A percentile compares a stretch with the other conserved stretches of the same genome.
These are phyloP conservation scores for Kernera saxatilis DNA, from an alignment of 345 rosid genomes.

Conservation along the genomic window DNA sequence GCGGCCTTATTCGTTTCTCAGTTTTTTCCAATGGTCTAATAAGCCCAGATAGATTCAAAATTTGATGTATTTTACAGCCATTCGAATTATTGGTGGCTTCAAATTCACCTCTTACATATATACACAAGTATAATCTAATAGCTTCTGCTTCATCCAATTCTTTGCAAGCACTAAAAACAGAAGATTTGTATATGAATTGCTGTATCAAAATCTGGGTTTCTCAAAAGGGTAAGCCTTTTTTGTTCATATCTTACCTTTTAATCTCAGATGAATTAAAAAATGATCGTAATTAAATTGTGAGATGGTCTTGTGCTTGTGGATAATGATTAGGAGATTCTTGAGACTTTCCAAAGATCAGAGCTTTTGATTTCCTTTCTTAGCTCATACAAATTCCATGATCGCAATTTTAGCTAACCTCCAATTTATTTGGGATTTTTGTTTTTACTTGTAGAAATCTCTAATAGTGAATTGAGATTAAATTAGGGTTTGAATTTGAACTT, in stretches of 20 bases:
- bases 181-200: background rate
- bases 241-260: background rate
- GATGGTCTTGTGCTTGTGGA: background rate
- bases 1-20: background rate
- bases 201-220: constrained; percentile 1
- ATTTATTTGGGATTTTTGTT: background rate
- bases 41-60: background rate
- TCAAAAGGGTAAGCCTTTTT: constrained; percentile 11
- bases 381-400: background rate
- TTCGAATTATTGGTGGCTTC: constrained; percentile 60
- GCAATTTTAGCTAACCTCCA: background rate
- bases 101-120: background rate
- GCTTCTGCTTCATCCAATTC: background rate
- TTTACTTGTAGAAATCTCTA: background rate
- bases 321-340: background rate
- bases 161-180: background rate
- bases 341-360: background rate
- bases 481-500: background rate
- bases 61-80: constrained; percentile 37
- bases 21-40: too few relatives aligned
- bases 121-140: background rate
- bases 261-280: background rate
- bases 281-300: background rate
- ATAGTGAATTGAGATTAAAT: background rate
- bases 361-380: background rate